These are phyloP conservation scores for Physcomitrellopsis africana DNA, from an alignment of 225 moss, liverwort and hornwort species.

Conservation along the genomic window DNA sequence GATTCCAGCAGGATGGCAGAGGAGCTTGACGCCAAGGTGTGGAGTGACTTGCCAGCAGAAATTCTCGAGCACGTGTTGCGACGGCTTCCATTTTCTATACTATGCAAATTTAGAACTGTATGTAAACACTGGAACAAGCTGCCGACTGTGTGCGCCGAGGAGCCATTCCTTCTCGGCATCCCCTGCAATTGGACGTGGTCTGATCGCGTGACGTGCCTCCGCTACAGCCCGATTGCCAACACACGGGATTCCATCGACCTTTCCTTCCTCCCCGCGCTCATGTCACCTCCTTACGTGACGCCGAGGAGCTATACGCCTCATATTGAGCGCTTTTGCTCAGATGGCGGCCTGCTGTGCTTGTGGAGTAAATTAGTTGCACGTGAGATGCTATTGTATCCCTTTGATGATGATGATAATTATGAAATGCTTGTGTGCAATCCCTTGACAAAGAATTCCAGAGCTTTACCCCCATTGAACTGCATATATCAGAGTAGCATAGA, in stretches of 20 bases:
- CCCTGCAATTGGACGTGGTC: slow-evolving; percentile 1
- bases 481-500: background rate
- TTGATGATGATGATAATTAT: background rate
- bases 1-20: slow-evolving; percentile 14
- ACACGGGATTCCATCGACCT: slow-evolving; percentile 36
- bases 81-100: slow-evolving; percentile 30
- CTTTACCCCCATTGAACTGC: background rate
- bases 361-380: background rate
- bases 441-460: slow-evolving; percentile 23
- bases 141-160: slow-evolving; percentile 26
- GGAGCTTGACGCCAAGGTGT: slow-evolving; percentile 27
- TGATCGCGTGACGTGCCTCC: slow-evolving; percentile 11
- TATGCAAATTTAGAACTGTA: slow-evolving; percentile 37
- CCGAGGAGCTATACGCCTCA: background rate
- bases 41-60: slow-evolving; percentile 34
- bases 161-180: slow-evolving; percentile 34
- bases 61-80: slow-evolving; percentile 29
- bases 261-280: slow-evolving; percentile 29
- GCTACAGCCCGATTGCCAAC: slow-evolving; percentile 25
- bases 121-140: slow-evolving; percentile 41
- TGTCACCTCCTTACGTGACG: slow-evolving; percentile 1
- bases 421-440: slow-evolving; percentile 31
- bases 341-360: slow-evolving; percentile 26
- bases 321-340: slow-evolving; percentile 17
- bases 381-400: background rate